These are phyloP conservation scores for Candida sphagnicola DNA, from an alignment of 805 yeast species.

Conservation along the genomic window DNA sequence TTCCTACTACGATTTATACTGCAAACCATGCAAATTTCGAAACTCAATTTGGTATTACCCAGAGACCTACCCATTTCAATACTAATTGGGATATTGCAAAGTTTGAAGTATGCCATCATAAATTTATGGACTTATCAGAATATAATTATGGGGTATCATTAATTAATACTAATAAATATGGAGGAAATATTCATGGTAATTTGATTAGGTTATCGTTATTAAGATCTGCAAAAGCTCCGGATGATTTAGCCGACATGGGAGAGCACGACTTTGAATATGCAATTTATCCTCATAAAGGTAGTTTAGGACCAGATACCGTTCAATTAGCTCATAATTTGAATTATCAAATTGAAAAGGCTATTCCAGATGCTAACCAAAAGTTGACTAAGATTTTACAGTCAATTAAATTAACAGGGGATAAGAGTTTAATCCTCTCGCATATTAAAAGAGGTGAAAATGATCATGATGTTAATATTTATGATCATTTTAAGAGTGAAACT, in stretches of 20 bases:
- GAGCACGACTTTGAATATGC: constrained; percentile 79
- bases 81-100: constrained; percentile 97
- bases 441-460: constrained; percentile 90
- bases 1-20: constrained; percentile 78
- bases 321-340: constrained; percentile 79
- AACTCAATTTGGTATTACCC: constrained; percentile 89
- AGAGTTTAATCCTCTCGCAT: constrained; percentile 64
- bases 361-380: constrained; percentile 10
- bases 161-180: constrained; percentile 83
- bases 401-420: constrained; percentile 40
- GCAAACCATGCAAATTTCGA: constrained; percentile 79
- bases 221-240: constrained; percentile 93
- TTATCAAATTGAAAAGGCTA: constrained; percentile 34
- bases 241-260: constrained; percentile 93
- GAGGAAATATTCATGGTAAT: constrained; percentile 92
- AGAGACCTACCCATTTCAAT: constrained; percentile 90
- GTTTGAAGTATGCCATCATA: constrained; percentile 93
- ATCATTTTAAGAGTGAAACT: constrained; percentile 41
- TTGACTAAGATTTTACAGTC: constrained; percentile 14
- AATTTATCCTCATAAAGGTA: constrained; percentile 75
- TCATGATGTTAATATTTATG: constrained; percentile 45
- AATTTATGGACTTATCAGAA: constrained; percentile 89
- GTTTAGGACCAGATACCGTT: constrained; percentile 60
- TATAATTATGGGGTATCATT: constrained; percentile 81
- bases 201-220: constrained; percentile 79